Conservation (phyloP, 495 filamentous ascomycete species). For the Penicillium lagena region DNA sequence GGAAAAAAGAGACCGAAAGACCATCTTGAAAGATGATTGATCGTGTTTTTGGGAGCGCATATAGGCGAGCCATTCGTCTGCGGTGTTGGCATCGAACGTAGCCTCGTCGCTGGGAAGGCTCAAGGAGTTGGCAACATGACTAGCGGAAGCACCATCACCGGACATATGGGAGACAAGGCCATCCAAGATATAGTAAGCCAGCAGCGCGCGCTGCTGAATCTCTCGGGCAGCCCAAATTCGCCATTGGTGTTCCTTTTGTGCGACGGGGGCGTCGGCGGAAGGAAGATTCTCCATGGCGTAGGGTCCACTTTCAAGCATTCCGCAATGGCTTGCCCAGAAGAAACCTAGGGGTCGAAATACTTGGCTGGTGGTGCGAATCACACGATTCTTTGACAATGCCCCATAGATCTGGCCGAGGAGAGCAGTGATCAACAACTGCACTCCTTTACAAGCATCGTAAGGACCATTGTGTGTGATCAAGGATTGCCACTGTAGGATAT, state of each 20-base stretch:
- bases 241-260: slow-evolving; percentile 39
- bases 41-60: slow-evolving; percentile 27
- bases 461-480: slow-evolving; percentile 40
- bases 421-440: slow-evolving; percentile 42
- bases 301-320: slow-evolving; percentile 33
- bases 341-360: slow-evolving; percentile 43
- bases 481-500: slow-evolving; percentile 28
- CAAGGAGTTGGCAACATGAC: slow-evolving; percentile 38
- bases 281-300: slow-evolving; percentile 33
- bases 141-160: slow-evolving; percentile 34
- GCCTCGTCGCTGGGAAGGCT: slow-evolving; percentile 34
- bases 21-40: slow-evolving; percentile 31
- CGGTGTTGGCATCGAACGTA: slow-evolving; percentile 34
- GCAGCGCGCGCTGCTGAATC: slow-evolving; percentile 39
- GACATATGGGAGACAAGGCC: slow-evolving; percentile 43
- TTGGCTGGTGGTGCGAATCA: slow-evolving; percentile 40
- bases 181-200: slow-evolving; percentile 43
- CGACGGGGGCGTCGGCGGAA: slow-evolving; percentile 18
- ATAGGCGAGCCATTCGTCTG: slow-evolving; percentile 37
- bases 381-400: slow-evolving; percentile 38
- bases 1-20: slow-evolving; percentile 37
- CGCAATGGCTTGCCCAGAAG: slow-evolving; percentile 44
- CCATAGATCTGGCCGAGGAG: slow-evolving; percentile 42
- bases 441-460: slow-evolving; percentile 39
- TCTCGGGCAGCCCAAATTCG: slow-evolving; percentile 39